Base-by-base conservation (phyloP, 2,329 filamentous ascomycete species). In the Ophiostoma novo-ulmi region DNA sequence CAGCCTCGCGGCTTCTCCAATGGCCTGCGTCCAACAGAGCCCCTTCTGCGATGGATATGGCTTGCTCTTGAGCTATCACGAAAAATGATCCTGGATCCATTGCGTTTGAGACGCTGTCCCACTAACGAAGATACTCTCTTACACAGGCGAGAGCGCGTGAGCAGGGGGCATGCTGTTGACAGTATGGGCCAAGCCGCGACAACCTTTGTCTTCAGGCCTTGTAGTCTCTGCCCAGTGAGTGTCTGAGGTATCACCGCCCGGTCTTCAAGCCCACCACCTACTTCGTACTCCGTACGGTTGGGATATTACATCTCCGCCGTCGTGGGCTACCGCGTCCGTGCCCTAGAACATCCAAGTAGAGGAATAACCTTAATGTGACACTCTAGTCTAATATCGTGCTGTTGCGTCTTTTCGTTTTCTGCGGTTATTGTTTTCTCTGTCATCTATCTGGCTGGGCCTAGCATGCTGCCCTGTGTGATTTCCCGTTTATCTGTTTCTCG, bases 1-100 rank as follows among this genome's bases (percentile, higher is more conserved):
- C 77, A 80, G 79, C 79, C 78, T 78, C 76, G 78, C 74, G 69
- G 68, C 48, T 63, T 38, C 69, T 39, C 79, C 78, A 80, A 80
- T 80, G 73, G 75, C 26, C n/a, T n/a, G 22, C 41, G 11, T 48
- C 39, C 68, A 36, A 63, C 22, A 55, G 69, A 68, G 41, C 66
- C 73, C 72, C 71, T 44, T 65, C 58, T 70, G 39, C 70, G 71
- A 69, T 35, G 58, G 26, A 63, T 11, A 63, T 58, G 52, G 76
- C 76, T 31, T 31, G 31, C 52, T 69, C 74, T 73, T 72, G 72
- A 75, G 74, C 71, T 69, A 75, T 74, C 74, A 75, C 75, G 73
- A 73, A 74, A 76, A 72, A 73, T 52, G 58, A 58, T 22, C 22
- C 22, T 4, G n/a, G 52, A 22, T 31, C 68, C 67, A 35, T 70